These are phyloP conservation scores for Saccharomycopsis sp. DNA, from an alignment of 805 yeast genomes.

Conservation along the genomic window DNA sequence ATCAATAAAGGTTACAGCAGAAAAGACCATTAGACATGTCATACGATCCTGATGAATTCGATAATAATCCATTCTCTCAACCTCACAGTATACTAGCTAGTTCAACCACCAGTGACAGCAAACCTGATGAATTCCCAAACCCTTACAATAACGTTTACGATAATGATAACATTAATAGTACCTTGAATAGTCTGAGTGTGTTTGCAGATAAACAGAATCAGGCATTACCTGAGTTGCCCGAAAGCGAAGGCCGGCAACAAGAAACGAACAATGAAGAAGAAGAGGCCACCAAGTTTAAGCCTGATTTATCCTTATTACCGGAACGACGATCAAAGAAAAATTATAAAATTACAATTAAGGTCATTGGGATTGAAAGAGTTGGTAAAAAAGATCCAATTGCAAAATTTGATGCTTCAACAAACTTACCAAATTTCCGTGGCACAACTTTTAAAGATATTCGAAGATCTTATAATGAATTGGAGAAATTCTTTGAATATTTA, in stretches of 20 bases:
- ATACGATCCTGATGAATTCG: conserved; percentile 47
- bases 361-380: conserved; percentile 64
- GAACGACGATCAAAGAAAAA: conserved; percentile 27
- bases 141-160: conserved; percentile 1
- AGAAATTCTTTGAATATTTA: conserved; percentile 67
- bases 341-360: conserved; percentile 44
- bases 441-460: conserved; percentile 63
- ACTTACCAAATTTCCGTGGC: conserved; percentile 72
- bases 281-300: conserved; percentile 12
- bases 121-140: not conserved
- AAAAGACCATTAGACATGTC: too few relatives aligned
- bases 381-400: conserved; percentile 68
- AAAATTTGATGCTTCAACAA: conserved; percentile 56
- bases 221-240: conserved; percentile 13
- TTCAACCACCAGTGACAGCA: not conserved
- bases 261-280: conserved; percentile 2
- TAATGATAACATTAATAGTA: not conserved
- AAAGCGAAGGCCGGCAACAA: not conserved
- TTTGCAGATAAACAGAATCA: conserved; percentile 6
- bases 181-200: not conserved
- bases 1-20: too few relatives aligned
- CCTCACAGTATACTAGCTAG: conserved; percentile 30
- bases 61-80: conserved; percentile 56
- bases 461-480: conserved; percentile 73
- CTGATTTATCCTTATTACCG: conserved; percentile 22